phyloP scores from a whole-genome alignment of 371 early-diverging fungal species.

The Choanephora cucurbitarum region DNA sequence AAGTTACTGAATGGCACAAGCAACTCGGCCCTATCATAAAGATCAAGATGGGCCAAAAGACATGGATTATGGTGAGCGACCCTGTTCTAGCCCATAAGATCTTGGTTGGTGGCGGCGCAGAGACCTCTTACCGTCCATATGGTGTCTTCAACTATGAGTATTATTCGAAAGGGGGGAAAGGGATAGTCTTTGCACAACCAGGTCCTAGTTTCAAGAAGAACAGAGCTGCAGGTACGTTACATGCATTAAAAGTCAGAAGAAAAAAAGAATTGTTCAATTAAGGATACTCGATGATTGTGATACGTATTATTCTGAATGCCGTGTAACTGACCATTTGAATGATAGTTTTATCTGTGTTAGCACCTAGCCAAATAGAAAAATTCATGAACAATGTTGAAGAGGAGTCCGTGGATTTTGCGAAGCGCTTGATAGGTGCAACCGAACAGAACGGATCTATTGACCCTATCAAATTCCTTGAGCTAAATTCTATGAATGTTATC shows the following conservation, averaged over 20 bases:
- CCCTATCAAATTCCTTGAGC: background rate
- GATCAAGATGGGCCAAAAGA: constrained; percentile 16
- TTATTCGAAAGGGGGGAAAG: constrained; percentile 6
- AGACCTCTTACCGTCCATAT: constrained; percentile 12
- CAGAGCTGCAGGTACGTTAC: background rate
- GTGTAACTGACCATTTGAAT: no score
- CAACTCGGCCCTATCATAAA: constrained; percentile 12
- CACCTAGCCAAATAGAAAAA: no score
- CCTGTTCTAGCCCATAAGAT: constrained; percentile 21
- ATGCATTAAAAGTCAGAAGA: no score
- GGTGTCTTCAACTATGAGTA: background rate
- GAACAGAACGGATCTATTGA: background rate
- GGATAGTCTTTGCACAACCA: background rate
- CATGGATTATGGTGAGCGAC: constrained; percentile 15
- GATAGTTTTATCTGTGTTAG: no score
- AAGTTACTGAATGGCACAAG: background rate
- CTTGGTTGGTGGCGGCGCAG: constrained; percentile 13
- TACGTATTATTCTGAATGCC: no score
- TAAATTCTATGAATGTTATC: constrained; percentile 10
- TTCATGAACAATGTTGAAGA: no score
- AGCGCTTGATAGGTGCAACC: no score
- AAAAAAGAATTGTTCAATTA: no score
- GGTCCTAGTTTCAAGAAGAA: background rate
- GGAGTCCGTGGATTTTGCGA: no score
- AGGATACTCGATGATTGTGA: no score